Conservation (phyloP, 192 early-diverging fungal species). For the Coemansia sp. region DNA sequence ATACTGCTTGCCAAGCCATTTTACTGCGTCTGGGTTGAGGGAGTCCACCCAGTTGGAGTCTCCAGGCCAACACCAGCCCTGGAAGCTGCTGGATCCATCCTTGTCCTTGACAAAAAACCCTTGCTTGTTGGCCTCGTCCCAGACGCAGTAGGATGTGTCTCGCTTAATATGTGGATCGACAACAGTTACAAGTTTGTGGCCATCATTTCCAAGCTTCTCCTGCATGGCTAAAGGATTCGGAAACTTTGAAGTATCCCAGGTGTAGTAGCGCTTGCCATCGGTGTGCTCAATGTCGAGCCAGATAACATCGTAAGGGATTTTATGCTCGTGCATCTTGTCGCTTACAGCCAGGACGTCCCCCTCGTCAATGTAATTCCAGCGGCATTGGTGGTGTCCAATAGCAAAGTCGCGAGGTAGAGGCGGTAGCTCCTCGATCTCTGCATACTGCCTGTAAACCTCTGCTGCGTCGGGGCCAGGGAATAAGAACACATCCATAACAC, state of each 20-base stretch:
- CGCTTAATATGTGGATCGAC: constrained; percentile 97
- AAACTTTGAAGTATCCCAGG: constrained; percentile 94
- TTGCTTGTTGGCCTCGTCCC: constrained; percentile 70
- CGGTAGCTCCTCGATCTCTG: constrained; percentile 74
- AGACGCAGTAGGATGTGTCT: constrained; percentile 72
- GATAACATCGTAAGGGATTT: constrained; percentile 96
- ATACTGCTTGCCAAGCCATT: constrained; percentile 83
- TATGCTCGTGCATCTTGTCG: constrained; percentile 81
- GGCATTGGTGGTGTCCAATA: constrained; percentile 92
- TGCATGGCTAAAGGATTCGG: constrained; percentile 85
- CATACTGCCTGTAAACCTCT: constrained; percentile 72
- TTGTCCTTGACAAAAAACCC: constrained; percentile 79
- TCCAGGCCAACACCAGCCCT: constrained; percentile 99
- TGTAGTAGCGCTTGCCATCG: constrained; percentile 97
- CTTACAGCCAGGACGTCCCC: constrained; percentile 85
- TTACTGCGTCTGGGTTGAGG: constrained; percentile 69
- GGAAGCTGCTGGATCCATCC: constrained; percentile 67
- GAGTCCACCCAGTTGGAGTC: constrained; percentile 92
- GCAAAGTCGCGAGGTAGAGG: constrained; percentile 86
- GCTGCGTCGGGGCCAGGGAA: constrained; percentile 70
- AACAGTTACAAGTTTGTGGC: constrained; percentile 86
- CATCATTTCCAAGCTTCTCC: constrained; percentile 64
- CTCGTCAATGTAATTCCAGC: constrained; percentile 97
- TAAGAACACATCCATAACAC: constrained; percentile 84
- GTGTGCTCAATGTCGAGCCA: constrained; percentile 99